A percentile compares a stretch with the other conserved stretches of the same genome.
Evolutionary conservation across 345 rosid genomes (phyloP).

Genomic region (Microthlaspi erraticum): DNA sequence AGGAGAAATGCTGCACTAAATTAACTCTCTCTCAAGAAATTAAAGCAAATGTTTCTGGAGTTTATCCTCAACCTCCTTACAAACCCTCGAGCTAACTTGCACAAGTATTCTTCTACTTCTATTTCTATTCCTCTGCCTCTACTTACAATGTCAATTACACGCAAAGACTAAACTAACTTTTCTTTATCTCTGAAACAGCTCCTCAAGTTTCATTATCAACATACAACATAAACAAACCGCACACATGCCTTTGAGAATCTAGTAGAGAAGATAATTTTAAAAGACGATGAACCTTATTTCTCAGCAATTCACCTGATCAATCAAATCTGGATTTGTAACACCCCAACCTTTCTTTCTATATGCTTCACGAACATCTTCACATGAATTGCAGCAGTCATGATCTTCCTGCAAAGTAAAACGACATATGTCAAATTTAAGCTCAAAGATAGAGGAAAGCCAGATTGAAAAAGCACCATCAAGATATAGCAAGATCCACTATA

Average conservation of each 20-base stretch:
- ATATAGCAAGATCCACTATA: slow-evolving; percentile 15
- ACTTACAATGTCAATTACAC: no score
- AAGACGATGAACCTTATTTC: slow-evolving; percentile 5
- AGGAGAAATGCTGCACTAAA: no score
- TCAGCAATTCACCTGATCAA: slow-evolving; percentile 75
- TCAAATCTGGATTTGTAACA: slow-evolving; percentile 72
- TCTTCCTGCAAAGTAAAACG: slow-evolving; percentile 53
- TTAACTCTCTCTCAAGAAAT: no score
- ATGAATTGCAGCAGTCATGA: slow-evolving; percentile 85
- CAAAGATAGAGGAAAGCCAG: not conserved
- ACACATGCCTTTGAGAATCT: slow-evolving; percentile 5
- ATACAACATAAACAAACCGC: not conserved
- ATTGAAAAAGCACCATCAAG: not conserved
- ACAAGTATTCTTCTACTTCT: no score
- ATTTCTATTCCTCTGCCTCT: no score
- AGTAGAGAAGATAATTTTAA: not conserved
- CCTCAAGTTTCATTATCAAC: no score
- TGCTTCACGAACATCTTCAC: slow-evolving; percentile 97
- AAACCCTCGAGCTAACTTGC: no score
- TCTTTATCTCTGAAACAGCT: no score
- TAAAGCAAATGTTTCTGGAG: no score
- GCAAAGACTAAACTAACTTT: no score
- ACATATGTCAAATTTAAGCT: slow-evolving; percentile 2
- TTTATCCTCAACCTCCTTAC: no score
- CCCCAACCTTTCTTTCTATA: slow-evolving; percentile 97